Percentiles rank a stretch among this genome's conserved stretches.
phyloP scores from a whole-genome alignment of 768 basidiomycete species.

The Hypholoma sublateritium region DNA sequence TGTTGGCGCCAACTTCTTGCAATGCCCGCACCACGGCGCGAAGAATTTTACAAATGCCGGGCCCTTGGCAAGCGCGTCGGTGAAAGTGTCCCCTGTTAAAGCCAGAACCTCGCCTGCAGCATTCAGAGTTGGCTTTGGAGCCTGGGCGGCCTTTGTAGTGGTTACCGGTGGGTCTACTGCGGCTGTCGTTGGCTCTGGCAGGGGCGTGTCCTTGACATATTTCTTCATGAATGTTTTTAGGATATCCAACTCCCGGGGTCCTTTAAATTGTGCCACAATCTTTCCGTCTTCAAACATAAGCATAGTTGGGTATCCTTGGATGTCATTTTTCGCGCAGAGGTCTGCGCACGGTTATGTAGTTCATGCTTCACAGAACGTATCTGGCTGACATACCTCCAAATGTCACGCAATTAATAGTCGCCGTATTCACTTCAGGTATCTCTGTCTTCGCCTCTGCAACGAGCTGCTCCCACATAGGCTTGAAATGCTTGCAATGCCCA shows the following conservation, averaged over 20 bases:
- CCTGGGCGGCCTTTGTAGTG: conserved; percentile 2
- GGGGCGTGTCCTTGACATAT: conserved; percentile 27
- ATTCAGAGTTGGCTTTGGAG: conserved; percentile 28
- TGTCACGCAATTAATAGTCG: conserved; percentile 59
- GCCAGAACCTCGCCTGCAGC: conserved; percentile 36
- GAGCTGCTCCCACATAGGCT: conserved; percentile 79
- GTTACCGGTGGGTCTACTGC: conserved; percentile 11
- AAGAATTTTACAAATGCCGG: conserved; percentile 68
- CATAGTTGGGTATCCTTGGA: conserved; percentile 76
- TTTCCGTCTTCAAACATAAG: conserved; percentile 71
- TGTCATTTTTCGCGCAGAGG: conserved; percentile 68
- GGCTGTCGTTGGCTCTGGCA: conserved; percentile 13
- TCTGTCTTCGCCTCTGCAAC: conserved; percentile 50
- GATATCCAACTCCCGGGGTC: conserved; percentile 50
- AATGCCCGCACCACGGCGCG: conserved; percentile 97
- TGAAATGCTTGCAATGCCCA: conserved; percentile 74
- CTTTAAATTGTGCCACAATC: conserved; percentile 54
- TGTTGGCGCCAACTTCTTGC: conserved; percentile 86
- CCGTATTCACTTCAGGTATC: conserved; percentile 57
- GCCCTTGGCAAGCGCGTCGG: conserved; percentile 35
- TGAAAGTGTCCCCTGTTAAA: conserved; percentile 37
- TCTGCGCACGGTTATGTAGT: conserved; percentile 44
- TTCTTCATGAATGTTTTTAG: conserved; percentile 56
- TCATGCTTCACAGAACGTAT: not conserved
- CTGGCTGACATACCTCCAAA: conserved; percentile 61